These are phyloP conservation scores for Brassica napus DNA, from an alignment of 345 rosid genomes.

Conservation along the genomic window DNA sequence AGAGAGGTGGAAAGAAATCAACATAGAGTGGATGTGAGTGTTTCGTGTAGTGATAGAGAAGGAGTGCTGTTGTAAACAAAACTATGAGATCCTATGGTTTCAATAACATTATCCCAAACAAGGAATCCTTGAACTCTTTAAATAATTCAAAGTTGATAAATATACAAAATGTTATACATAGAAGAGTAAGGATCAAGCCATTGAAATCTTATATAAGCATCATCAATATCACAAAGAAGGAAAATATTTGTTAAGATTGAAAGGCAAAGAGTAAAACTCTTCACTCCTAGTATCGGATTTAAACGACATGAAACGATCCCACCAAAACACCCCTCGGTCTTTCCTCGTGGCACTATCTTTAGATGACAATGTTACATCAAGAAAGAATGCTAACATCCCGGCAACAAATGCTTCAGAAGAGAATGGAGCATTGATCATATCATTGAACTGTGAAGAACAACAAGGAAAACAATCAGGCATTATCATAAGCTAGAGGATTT, in stretches of 20 bases:
- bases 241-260: constrained; percentile 94
- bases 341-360: constrained; percentile 63
- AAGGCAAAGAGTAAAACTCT: constrained; percentile 88
- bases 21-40: too few relatives aligned
- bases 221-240: constrained; percentile 70
- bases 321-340: constrained; percentile 89
- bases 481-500: background rate
- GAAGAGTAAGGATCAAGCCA: constrained; percentile 6
- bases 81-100: background rate
- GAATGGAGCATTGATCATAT: constrained; percentile 91
- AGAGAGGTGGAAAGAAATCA: background rate
- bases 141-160: constrained; percentile 5
- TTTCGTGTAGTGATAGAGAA: too few relatives aligned
- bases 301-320: constrained; percentile 83
- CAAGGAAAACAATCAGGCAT: background rate
- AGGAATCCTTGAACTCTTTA: background rate
- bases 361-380: constrained; percentile 61
- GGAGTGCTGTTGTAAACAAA: too few relatives aligned
- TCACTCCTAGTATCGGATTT: constrained; percentile 92
- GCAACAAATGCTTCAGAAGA: constrained; percentile 88
- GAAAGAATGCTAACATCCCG: constrained; percentile 65
- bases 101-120: background rate
- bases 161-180: background rate
- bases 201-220: constrained; percentile 3
- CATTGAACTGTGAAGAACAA: constrained; percentile 75